phyloP scores from a whole-genome alignment of 2,329 filamentous ascomycete species.

The Chalara sp. region DNA sequence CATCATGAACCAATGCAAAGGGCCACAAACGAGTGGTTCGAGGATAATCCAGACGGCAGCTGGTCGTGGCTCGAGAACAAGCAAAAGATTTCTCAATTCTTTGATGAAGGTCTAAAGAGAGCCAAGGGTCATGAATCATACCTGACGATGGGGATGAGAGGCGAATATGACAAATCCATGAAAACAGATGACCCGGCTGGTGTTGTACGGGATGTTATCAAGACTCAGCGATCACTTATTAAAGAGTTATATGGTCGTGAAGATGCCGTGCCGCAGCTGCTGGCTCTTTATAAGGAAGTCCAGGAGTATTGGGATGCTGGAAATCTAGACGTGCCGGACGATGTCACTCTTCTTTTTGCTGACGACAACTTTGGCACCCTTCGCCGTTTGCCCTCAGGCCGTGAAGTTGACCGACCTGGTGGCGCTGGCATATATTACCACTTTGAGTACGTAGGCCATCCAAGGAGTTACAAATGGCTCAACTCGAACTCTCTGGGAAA shows the following conservation, averaged over 20 bases:
- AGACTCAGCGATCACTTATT: constrained; percentile 51
- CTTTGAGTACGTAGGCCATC: background rate
- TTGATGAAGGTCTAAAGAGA: constrained; percentile 55
- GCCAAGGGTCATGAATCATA: constrained; percentile 56
- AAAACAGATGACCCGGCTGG: constrained; percentile 43
- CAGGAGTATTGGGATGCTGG: constrained; percentile 63
- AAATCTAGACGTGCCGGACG: constrained; percentile 51
- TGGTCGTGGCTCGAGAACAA: constrained; percentile 67
- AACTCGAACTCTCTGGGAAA: constrained; percentile 39
- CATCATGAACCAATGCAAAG: constrained; percentile 67
- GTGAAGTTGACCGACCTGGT: constrained; percentile 49
- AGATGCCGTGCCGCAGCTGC: constrained; percentile 44
- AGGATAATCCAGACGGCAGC: constrained; percentile 40
- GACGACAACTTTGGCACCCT: constrained; percentile 65
- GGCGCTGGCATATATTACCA: constrained; percentile 42
- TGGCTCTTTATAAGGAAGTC: constrained; percentile 69
- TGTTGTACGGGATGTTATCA: constrained; percentile 49
- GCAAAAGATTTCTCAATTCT: constrained; percentile 58
- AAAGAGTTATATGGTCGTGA: constrained; percentile 44
- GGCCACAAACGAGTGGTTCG: constrained; percentile 45
- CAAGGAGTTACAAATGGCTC: background rate
- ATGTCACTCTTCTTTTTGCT: constrained; percentile 59
- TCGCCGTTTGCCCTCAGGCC: constrained; percentile 48
- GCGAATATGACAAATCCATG: constrained; percentile 56
- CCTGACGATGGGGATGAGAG: constrained; percentile 62